Conservation (phyloP, 2,329 filamentous ascomycete species). For the Xylaria sp. region DNA sequence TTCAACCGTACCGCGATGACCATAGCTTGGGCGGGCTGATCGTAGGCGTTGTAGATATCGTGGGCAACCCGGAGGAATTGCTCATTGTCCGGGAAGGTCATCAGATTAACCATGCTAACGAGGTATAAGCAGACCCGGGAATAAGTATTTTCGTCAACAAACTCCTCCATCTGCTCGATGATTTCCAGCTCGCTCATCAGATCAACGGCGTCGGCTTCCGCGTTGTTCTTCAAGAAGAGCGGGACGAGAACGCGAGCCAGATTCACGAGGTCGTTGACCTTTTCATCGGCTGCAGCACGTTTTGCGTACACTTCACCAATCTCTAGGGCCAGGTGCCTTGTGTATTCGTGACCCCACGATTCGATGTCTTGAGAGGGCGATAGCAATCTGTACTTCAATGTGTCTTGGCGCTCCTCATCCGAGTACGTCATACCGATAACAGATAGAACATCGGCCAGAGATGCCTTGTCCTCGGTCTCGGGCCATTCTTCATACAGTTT, state of each 20-base stretch:
- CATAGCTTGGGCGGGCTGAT: slow-evolving; percentile 93
- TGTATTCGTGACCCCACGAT: slow-evolving; percentile 99
- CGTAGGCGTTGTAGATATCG: slow-evolving; percentile 91
- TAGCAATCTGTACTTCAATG: slow-evolving; percentile 92
- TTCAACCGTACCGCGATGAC: slow-evolving; percentile 94
- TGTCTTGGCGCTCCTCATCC: slow-evolving; percentile 95
- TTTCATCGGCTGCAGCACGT: slow-evolving; percentile 85
- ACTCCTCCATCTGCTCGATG: slow-evolving; percentile 89
- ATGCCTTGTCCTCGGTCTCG: slow-evolving; percentile 83
- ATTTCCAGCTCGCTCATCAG: slow-evolving; percentile 97
- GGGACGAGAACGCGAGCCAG: slow-evolving; percentile 88
- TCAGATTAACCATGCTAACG: slow-evolving; percentile 97
- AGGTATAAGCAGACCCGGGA: slow-evolving; percentile 95
- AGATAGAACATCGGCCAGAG: slow-evolving; percentile 93
- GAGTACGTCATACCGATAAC: slow-evolving; percentile 99
- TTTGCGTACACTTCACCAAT: slow-evolving; percentile 95
- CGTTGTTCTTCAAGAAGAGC: slow-evolving; percentile 96
- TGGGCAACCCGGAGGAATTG: slow-evolving; percentile 94
- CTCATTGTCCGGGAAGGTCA: slow-evolving; percentile 98
- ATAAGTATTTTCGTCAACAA: slow-evolving; percentile 94
- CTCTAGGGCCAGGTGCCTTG: slow-evolving; percentile 92
- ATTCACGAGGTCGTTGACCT: slow-evolving; percentile 84
- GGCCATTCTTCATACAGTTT: slow-evolving; percentile 92
- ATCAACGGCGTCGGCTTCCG: slow-evolving; percentile 97
- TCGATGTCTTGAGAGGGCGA: slow-evolving; percentile 91